phyloP scores from a whole-genome alignment of 306 rosid genomes.

The Notholithocarpus densiflorus region DNA sequence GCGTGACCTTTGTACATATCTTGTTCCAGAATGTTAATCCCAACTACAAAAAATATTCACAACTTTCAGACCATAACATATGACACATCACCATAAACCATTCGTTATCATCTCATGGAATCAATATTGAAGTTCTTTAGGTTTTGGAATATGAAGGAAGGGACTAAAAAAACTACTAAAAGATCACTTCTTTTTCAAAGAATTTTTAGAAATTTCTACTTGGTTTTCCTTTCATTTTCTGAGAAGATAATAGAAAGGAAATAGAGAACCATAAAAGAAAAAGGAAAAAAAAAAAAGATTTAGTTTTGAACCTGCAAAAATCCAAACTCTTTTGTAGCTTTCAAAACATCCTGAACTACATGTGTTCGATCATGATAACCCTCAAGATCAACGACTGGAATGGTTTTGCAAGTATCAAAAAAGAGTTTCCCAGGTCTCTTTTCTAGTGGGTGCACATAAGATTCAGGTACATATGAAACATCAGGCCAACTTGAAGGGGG shows the following conservation, averaged over 20 bases:
- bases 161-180: background rate
- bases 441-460: slow-evolving; percentile 45
- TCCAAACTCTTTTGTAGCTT: slow-evolving; percentile 55
- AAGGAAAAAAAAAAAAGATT: background rate
- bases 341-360: slow-evolving; percentile 33
- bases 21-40: no score
- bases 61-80: background rate
- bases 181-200: background rate
- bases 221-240: background rate
- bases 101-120: no score
- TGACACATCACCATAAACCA: no score
- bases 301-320: slow-evolving; percentile 54
- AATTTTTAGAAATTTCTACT: background rate
- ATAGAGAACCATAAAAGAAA: background rate
- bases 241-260: background rate
- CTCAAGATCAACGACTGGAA: slow-evolving; percentile 55
- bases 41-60: background rate
- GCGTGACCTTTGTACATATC: no score
- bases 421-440: slow-evolving; percentile 28
- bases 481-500: slow-evolving; percentile 40
- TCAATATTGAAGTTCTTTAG: no score
- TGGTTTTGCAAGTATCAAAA: slow-evolving; percentile 11
- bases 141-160: background rate
- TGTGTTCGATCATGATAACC: slow-evolving; percentile 16
- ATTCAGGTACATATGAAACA: slow-evolving; percentile 32